Base-by-base conservation (phyloP, 192 early-diverging fungal genomes). In the Entomortierella beljakovae region DNA sequence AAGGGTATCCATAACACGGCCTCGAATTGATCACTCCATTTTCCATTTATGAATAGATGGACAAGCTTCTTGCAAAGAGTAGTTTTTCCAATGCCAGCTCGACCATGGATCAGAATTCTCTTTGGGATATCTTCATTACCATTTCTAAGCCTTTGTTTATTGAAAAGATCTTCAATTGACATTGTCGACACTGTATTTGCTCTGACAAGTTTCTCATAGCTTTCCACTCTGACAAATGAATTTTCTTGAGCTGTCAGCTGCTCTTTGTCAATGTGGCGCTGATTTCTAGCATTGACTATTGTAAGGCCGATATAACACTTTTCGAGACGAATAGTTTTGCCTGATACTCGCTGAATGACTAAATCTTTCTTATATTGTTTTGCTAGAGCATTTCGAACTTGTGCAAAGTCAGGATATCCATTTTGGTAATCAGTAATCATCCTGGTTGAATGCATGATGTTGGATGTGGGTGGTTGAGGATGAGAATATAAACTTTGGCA, bases 1-100 rank as follows among this genome's bases (percentile, higher is more conserved):
- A 69, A 35, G 28, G 67, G 67, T 23, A 69, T 7, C 67, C 67
- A 69, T 26, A 69, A 26, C 8, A 69, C 57, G 23, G 34, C 35
- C 6, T 69, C 67, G 26, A 69, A 69, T 0, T 35, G 67, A 54
- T 61, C 57, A 38, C 13, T 35, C 67, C 67, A 69, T 10, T 53
- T 22, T 31, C 57, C 57, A 29, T 0, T 52, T 57, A 60, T 57
- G 46, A 60, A 48, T 38, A 15, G 22, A 42, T 60, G 46, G 18
- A 69, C 67, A 49, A 69, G 33, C 34, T 60, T 69, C 33, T 69
- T 69, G 57, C 67, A 69, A 5, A 69, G 48, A 37, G 67, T 69
- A 28, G 67, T 69, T 18, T 69, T 69, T 31, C 67, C 67, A 38
- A 69, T 69, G n/a, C 67, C 67, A 60, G 67, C 67, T 28, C 67